Conservation (phyloP, 2,329 filamentous ascomycete genomes). For the Bipolaris bicolor region DNA sequence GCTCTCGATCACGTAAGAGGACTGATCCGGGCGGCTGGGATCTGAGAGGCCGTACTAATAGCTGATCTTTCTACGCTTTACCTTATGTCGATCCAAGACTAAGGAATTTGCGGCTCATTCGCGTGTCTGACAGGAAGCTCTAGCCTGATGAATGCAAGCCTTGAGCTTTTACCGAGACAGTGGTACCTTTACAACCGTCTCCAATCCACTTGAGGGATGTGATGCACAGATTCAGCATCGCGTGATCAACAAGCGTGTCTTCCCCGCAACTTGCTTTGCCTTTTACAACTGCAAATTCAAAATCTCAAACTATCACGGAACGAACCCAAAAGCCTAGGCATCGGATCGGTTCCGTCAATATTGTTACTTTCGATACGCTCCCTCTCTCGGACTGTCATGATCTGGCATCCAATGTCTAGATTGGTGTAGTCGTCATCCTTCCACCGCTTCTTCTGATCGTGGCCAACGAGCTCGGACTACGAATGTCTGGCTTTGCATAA, state of each 20-base stretch:
- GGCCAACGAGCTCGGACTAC: background rate
- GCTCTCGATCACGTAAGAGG: background rate
- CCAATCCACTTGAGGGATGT: background rate
- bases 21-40: background rate
- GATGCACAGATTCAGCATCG: background rate
- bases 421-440: no score
- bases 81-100: background rate
- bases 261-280: background rate
- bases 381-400: no score
- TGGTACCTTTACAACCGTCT: background rate
- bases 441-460: background rate
- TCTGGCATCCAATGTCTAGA: background rate
- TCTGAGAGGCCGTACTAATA: no score
- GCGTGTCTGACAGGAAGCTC: background rate
- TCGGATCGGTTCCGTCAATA: background rate
- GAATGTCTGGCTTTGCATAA: background rate
- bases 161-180: background rate
- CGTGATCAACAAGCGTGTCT: background rate
- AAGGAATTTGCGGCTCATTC: background rate
- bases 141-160: background rate
- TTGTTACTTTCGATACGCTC: background rate
- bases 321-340: background rate
- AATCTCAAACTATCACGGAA: background rate
- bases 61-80: background rate
- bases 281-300: background rate